Evolutionary conservation across 1,284 basidiomycete genomes (phyloP), one percentile per base, ranked within the genome.

Genomic region (Cutaneotrichosporon mucoides): DNA sequence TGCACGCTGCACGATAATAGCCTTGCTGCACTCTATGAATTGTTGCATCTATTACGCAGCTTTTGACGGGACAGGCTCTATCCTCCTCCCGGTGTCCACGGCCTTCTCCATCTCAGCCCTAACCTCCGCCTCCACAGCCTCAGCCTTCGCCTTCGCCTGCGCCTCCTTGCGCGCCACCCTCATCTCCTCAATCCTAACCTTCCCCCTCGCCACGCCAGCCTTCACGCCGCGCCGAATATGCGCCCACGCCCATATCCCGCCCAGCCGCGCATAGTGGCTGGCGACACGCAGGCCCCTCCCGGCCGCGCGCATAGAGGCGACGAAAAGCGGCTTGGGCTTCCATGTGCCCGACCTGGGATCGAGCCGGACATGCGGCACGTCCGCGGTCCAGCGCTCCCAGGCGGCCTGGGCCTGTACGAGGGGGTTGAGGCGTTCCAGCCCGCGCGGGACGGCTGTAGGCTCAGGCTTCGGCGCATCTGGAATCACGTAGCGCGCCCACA

Each of bases 401-500:
- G 42, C 42, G 2, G 24, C 12, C 7, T 34, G 33, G 4, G 42
- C 42, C 52, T 35, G 5, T 45, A 34, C 36, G 57, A 58, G 12
- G 41, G 53, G 49, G 38, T 60, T 60, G 36, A 51, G 34, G 2
- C 40, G 37, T 5, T 53, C 55, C 8, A 53, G 15, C 36, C 16
- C n/a, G 44, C 50, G 34, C 7, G 57, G 46, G 10, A 7, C 10
- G 34, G 6, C 6, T 10, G 10, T 48, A 4, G 46, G 46, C 33
- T 24, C 33, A 11, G 33, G 34, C 24, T 24, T 24, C 5, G 46
- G 46, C 46, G 48, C 37, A 56, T 60, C 61, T 24, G 53, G 16
- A 11, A 66, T 55, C 37, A 72, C 53, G 55, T 67, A 73, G 13
- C 63, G 42, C 13, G 50, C 60, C 63, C 62, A 71, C 43, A 15